Base-by-base conservation (phyloP, 345 rosid species). In the Erysimum cheiranthoides region DNA sequence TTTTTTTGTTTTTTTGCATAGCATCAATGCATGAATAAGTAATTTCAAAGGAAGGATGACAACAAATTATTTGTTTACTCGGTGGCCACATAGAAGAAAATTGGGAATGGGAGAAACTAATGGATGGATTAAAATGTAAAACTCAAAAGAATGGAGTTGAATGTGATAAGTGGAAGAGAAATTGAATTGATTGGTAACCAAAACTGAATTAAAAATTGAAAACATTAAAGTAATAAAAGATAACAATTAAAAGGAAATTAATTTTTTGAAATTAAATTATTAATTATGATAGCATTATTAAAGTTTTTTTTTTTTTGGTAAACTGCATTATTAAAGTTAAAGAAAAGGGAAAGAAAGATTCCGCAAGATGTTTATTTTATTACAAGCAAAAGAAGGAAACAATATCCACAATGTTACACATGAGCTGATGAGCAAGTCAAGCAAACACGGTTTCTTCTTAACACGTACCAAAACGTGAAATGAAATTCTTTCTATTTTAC, bases 371-470 rank as follows among this genome's bases (percentile, higher is more conserved):
- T 58, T 35, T 51, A 31, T 40, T 31, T 56, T 56, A 43, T 66
- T 43, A 64, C 47, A 34, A 42, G 17, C 36, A 53, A 64, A 64
- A 73, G 11, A 66, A 46, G 3, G 52, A 66, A 75, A 68, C 4
- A 32, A 43, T 32, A 76, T 52, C 50, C 34, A 52, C 57, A 68
- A 45, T 47, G 54, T 38, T 12, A 36, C 58, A 56, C 62, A 68
- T 50, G 17, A 67, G 68, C 43, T 35, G 21, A 57, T 32, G 79
- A 76, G 70, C 70, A 43, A 61, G 79, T 76, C 74, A 76, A 52
- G 49, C 74, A 53, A 76, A 76, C 79, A 76, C 79, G 80, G 58
- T 76, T 76, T 69, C 79, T 34, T n/a, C n/a, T 39, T 34, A 45
- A 75, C 74, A 53, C 75, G 70, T 70, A 70, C 21, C n/a, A 53